Conservation (phyloP, 208 protist species). For the Trypanosoma lewisi region DNA sequence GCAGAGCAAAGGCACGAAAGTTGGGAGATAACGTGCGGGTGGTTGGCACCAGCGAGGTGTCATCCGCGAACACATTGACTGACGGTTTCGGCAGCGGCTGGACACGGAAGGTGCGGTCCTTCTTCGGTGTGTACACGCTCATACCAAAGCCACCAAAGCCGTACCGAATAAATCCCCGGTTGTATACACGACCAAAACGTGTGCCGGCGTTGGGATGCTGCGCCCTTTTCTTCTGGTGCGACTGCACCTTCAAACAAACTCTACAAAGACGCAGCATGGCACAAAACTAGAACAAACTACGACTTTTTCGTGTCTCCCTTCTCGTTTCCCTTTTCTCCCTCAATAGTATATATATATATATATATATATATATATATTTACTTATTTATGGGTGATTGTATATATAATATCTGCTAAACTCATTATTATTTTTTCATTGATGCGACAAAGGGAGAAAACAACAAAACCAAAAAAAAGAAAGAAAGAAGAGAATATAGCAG, state of each 20-base stretch:
- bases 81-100: conserved; percentile 23
- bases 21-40: conserved; percentile 81
- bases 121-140: conserved; percentile 83
- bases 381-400: too few species aligned
- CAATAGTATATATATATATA: neutral
- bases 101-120: conserved; percentile 69
- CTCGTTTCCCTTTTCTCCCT: neutral
- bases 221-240: conserved; percentile 78
- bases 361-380: too few species aligned
- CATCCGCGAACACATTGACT: conserved; percentile 34
- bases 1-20: conserved; percentile 77
- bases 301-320: neutral
- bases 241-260: conserved; percentile 67
- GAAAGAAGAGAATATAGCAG: too few species aligned
- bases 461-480: too few species aligned
- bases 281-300: too few species aligned
- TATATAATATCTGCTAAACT: too few species aligned
- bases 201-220: conserved; percentile 85
- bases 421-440: too few species aligned
- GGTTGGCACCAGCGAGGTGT: conserved; percentile 43
- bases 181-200: conserved; percentile 87
- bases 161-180: conserved; percentile 83
- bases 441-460: too few species aligned
- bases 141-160: conserved; percentile 90
- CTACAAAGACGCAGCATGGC: conserved; percentile 72